These are phyloP conservation scores for Chenopodium album DNA, from an alignment of 148 eudicot species.

Conservation along the genomic window DNA sequence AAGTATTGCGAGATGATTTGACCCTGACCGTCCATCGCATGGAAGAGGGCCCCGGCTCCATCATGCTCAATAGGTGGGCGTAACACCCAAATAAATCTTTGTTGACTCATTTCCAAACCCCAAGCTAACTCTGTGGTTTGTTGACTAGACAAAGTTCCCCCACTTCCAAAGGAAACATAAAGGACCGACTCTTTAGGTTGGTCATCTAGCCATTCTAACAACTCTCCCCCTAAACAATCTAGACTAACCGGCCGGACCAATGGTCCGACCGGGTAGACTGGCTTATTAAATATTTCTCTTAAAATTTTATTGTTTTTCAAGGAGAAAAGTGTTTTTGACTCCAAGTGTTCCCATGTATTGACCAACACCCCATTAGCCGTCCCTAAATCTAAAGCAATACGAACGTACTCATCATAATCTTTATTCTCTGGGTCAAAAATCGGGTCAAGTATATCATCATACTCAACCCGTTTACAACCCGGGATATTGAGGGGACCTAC, in stretches of 20 bases:
- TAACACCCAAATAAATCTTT: conserved; percentile 40
- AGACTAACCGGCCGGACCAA: conserved; percentile 10
- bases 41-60: conserved; percentile 21
- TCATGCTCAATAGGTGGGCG: conserved; percentile 31
- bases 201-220: conserved; percentile 25
- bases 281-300: conserved; percentile 14
- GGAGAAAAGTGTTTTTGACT: conserved; percentile 33
- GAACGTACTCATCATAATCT: conserved; percentile 30
- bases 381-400: conserved; percentile 24
- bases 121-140: conserved; percentile 37
- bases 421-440: conserved; percentile 33
- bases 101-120: conserved; percentile 39
- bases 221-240: conserved; percentile 1
- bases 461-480: conserved; percentile 41
- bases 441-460: conserved; percentile 45
- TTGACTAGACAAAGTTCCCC: conserved; percentile 24
- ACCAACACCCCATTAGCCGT: conserved; percentile 38
- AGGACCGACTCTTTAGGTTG: conserved; percentile 29
- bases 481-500: conserved; percentile 26
- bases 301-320: conserved; percentile 28
- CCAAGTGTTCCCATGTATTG: conserved; percentile 55
- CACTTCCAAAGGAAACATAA: conserved; percentile 35
- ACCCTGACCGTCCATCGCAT: conserved; percentile 8
- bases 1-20: conserved; percentile 13
- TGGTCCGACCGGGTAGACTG: conserved; percentile 50